Conservation (phyloP, 345 rosid species). For the Hypericum androsaemum region DNA sequence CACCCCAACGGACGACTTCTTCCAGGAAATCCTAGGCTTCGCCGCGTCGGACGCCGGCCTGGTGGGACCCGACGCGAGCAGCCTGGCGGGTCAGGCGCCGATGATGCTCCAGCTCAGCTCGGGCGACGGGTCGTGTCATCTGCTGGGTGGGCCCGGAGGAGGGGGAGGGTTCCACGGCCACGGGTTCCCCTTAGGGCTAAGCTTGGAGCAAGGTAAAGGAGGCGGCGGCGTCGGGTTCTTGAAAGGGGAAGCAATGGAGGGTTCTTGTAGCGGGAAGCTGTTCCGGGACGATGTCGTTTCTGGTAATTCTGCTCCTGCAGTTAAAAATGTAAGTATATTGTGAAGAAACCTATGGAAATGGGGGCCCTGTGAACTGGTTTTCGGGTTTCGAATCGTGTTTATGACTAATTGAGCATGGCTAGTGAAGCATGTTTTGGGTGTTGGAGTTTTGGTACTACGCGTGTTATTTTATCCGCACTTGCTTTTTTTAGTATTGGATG, state of each 20-base stretch:
- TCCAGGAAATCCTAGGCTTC: constrained; percentile 78
- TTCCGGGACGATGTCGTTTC: constrained; percentile 58
- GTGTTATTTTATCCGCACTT: too few relatives aligned
- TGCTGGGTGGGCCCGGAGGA: too few relatives aligned
- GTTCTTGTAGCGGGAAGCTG: constrained; percentile 65
- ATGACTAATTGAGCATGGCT: too few relatives aligned
- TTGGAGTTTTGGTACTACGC: too few relatives aligned
- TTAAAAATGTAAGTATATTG: constrained; percentile 55
- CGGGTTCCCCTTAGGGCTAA: constrained; percentile 22
- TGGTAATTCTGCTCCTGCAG: constrained; percentile 22
- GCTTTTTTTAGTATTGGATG: too few relatives aligned
- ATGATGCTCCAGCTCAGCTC: constrained; percentile 90
- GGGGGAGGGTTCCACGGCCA: constrained; percentile 15
- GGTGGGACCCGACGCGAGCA: constrained; percentile 35
- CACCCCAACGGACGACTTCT: constrained; percentile 69
- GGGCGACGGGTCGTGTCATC: constrained; percentile 44
- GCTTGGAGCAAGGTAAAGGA: neutral
- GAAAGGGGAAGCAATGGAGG: constrained; percentile 73
- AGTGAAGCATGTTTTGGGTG: too few relatives aligned
- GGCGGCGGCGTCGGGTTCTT: constrained; percentile 54
- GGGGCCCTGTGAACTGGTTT: too few relatives aligned
- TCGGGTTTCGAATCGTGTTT: too few relatives aligned
- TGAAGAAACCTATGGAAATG: neutral
- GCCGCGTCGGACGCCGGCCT: constrained; percentile 32
- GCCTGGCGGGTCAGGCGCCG: constrained; percentile 37